Base-by-base conservation (phyloP, 257 asterid species). In the Solanum phureja region DNA sequence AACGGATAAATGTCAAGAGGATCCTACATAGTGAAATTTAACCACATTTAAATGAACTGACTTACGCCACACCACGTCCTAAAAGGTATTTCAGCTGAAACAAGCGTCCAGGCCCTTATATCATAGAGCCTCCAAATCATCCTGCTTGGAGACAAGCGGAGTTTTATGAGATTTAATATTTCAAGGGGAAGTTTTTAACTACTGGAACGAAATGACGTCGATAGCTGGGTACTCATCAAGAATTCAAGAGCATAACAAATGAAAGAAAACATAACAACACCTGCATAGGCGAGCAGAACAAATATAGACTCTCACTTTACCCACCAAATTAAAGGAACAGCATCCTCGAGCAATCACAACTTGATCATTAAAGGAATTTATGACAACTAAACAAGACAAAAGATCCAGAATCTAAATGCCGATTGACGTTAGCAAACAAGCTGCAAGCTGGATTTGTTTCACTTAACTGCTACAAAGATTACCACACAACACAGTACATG, bases 71-170 rank as follows among this genome's bases (percentile, higher is more conserved):
- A 93, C 95, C 96, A 93, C 89, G 93, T 93, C 92, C 91, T 95
- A 92, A 91, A 94, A 92, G 94, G 98, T 94, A 92, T 91, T 94
- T 94, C 96, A 93, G 96, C 98, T 86, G 94, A 92, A 95, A 94
- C 92, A 95, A 89, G 95, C 92, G 5, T 91, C 95, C 94, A 92
- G 95, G 94, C 98, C 95, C 85, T 96, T 95, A 95, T 91, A 91
- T 93, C 94, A 90, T 95, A 95, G 95, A 95, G 98, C 95, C 97
- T 81, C 68, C 85, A 49, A 79, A 44, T 81, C 85, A 81, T 93
- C 98, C 98, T 95, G 98, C 98, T 95, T 92, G 88, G 94, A 95
- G 94, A 95, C 95, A 94, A 93, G 92, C 90, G 82, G 94, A 94
- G 92, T 92, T 90, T 89, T 92, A 95, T 93, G 92, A 95, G 98